A percentile compares a stretch with the other conserved stretches of the same genome.
These are phyloP conservation scores for Aspergillus puulaauensis DNA, from an alignment of 2,329 filamentous ascomycete genomes.

Conservation along the genomic window DNA sequence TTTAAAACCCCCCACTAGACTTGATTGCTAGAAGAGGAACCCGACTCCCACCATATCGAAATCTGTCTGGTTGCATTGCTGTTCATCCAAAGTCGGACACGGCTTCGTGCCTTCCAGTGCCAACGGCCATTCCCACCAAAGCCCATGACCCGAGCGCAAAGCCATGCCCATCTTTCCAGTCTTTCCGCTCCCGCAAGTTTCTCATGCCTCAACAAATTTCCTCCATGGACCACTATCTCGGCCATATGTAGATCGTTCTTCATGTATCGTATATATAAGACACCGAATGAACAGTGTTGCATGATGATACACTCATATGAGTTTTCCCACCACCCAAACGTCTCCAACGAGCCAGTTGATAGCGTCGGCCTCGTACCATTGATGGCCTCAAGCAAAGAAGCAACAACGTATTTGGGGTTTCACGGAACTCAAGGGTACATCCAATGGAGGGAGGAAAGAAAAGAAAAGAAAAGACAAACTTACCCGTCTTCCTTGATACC, in stretches of 20 bases:
- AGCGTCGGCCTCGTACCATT: background rate
- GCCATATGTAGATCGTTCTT: conserved; percentile 1
- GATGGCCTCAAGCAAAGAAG: background rate
- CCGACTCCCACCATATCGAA: conserved; percentile 9
- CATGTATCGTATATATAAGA: background rate
- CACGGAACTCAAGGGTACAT: conserved; percentile 14
- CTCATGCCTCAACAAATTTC: conserved; percentile 7
- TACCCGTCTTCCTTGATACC: conserved; percentile 88
- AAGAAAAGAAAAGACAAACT: conserved; percentile 47
- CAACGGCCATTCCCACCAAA: conserved; percentile 10
- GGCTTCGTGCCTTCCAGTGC: conserved; percentile 14
- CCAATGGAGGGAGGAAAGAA: background rate
- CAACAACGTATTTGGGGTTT: conserved; percentile 6
- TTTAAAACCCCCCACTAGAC: conserved; percentile 16
- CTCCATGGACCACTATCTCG: conserved; percentile 15
- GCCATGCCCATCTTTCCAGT: conserved; percentile 1
- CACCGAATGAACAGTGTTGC: conserved; percentile 12
- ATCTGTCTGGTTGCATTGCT: conserved; percentile 8
- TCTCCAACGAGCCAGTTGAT: background rate
- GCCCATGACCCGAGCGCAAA: conserved; percentile 13
- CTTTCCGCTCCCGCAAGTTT: conserved; percentile 8
- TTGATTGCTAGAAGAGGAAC: conserved; percentile 8
- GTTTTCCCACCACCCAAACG: conserved; percentile 6
- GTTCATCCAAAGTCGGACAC: conserved; percentile 11
- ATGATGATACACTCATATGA: conserved; percentile 4